Conservation (phyloP, 768 basidiomycete species). For the Amanita muscaria region DNA sequence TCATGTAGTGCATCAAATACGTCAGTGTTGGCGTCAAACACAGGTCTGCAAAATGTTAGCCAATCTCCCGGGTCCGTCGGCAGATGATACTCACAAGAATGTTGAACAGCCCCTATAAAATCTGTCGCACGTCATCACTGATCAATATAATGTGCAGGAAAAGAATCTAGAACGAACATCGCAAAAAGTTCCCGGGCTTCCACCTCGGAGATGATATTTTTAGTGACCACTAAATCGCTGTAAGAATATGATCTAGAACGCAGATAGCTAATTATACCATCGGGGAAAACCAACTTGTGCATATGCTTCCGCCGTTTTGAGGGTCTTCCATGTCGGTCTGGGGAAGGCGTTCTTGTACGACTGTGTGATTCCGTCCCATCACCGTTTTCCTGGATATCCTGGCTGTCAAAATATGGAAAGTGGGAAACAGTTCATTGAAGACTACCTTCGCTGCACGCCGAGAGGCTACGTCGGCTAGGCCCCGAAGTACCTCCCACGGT, state of each 20-base stretch:
- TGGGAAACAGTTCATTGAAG: constrained; percentile 2
- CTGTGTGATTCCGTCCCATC: constrained; percentile 71
- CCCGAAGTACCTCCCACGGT: constrained; percentile 79
- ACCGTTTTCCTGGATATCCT: constrained; percentile 54
- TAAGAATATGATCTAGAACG: background rate
- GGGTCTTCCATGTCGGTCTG: constrained; percentile 61
- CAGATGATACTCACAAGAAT: constrained; percentile 40
- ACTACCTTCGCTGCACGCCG: constrained; percentile 70
- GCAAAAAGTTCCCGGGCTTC: constrained; percentile 84
- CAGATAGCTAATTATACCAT: constrained; percentile 40
- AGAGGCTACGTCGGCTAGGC: constrained; percentile 73
- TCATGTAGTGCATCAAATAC: constrained; percentile 81
- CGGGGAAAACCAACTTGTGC: constrained; percentile 63
- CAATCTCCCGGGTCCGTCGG: background rate
- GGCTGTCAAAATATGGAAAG: constrained; percentile 9
- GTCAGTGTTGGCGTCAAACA: constrained; percentile 77
- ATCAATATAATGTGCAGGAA: constrained; percentile 1
- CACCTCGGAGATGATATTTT: constrained; percentile 68
- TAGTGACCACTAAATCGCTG: constrained; percentile 61
- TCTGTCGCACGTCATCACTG: constrained; percentile 30
- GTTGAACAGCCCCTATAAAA: constrained; percentile 92
- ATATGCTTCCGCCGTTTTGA: constrained; percentile 64
- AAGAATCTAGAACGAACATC: constrained; percentile 43
- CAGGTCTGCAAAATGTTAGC: constrained; percentile 37
- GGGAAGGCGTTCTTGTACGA: constrained; percentile 64